A percentile compares a stretch with the other conserved stretches of the same genome.
phyloP scores from a whole-genome alignment of 257 asterid genomes.

The Paulownia fortunei region DNA sequence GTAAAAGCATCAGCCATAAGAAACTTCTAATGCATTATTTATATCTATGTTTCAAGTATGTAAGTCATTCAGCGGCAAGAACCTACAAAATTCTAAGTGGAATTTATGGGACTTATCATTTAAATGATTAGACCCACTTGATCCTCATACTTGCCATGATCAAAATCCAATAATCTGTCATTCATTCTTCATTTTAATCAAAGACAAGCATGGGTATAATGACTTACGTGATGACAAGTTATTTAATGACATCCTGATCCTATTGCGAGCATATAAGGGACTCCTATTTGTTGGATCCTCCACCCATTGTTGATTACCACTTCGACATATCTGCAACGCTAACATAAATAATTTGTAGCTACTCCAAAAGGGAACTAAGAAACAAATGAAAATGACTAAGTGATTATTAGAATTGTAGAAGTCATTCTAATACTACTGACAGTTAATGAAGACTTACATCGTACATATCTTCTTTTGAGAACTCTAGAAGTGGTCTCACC shows the following conservation, averaged over 20 bases:
- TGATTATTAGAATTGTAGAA: background rate
- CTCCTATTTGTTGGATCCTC: slow-evolving; percentile 94
- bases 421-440: background rate
- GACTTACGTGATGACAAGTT: slow-evolving; percentile 65
- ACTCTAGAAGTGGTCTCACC: slow-evolving; percentile 88
- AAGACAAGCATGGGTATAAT: slow-evolving; percentile 18
- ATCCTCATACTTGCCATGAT: slow-evolving; percentile 14
- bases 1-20: slow-evolving; percentile 3
- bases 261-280: slow-evolving; percentile 75
- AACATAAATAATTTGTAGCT: slow-evolving; percentile 10
- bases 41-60: background rate
- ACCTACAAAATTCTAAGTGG: background rate
- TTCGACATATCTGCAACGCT: slow-evolving; percentile 70
- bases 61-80: slow-evolving; percentile 3
- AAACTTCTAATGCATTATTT: background rate
- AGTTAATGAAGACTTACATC: slow-evolving; percentile 53
- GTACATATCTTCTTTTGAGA: slow-evolving; percentile 87
- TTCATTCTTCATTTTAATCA: slow-evolving; percentile 9
- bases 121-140: background rate
- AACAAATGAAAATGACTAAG: slow-evolving; percentile 4
- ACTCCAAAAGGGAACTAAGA: slow-evolving; percentile 30
- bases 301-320: slow-evolving; percentile 78
- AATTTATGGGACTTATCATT: background rate
- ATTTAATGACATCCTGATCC: slow-evolving; percentile 77
- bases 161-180: slow-evolving; percentile 4